Evolutionary conservation across 2,329 filamentous ascomycete species (phyloP).

Genomic region (Salinomyces thailandicus): DNA sequence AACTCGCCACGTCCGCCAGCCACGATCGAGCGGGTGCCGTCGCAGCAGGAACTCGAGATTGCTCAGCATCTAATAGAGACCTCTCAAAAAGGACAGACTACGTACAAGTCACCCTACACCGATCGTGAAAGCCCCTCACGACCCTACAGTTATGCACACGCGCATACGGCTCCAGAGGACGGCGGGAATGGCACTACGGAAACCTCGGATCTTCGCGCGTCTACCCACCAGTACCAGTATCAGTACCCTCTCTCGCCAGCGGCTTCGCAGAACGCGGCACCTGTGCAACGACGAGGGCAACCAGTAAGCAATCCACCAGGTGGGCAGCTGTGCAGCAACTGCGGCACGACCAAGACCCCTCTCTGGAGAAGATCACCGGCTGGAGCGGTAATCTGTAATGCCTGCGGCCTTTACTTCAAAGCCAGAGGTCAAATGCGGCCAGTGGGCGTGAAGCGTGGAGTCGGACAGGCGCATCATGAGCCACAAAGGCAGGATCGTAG

Average conservation of each 20-base stretch:
- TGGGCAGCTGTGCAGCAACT: conserved; percentile 63
- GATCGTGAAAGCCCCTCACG: conserved; percentile 1
- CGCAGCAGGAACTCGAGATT: conserved; percentile 41
- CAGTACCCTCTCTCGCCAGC: conserved; percentile 2
- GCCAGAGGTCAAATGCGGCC: conserved; percentile 84
- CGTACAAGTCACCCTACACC: not conserved
- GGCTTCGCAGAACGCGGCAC: conserved; percentile 1
- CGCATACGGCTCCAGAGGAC: not conserved
- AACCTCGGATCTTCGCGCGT: too few relatives aligned
- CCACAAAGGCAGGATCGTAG: conserved; percentile 28
- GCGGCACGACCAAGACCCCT: conserved; percentile 84
- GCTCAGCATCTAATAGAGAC: conserved; percentile 40
- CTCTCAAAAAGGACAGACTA: conserved; percentile 26
- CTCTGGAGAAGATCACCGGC: conserved; percentile 89
- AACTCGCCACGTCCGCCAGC: not conserved
- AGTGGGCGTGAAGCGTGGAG: conserved; percentile 75
- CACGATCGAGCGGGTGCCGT: conserved; percentile 29
- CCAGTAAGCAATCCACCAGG: conserved; percentile 29
- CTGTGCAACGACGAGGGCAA: not conserved
- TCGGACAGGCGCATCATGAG: conserved; percentile 27
- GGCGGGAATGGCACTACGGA: too few relatives aligned
- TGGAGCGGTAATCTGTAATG: conserved; percentile 93
- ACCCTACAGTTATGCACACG: conserved; percentile 1
- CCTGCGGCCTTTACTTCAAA: conserved; percentile 89
- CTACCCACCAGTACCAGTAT: conserved; percentile 7